Evolutionary conservation across 768 basidiomycete species (phyloP).

Genomic region (Amanita muscaria): DNA sequence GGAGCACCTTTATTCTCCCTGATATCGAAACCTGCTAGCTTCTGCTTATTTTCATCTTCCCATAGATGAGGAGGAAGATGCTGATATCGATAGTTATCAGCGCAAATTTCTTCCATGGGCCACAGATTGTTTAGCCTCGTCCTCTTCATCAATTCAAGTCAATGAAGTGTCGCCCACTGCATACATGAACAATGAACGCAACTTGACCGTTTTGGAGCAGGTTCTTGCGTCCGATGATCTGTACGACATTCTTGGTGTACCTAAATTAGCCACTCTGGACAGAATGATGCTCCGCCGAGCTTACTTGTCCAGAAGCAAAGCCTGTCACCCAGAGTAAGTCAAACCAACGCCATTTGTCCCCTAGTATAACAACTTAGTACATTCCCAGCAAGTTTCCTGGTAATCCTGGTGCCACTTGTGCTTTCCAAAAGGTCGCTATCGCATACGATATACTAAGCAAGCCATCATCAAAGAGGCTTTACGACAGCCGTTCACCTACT

Average conservation of each 20-base stretch:
- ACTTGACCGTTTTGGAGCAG: conserved; percentile 35
- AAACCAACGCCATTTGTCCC: background rate
- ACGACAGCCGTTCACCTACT: conserved; percentile 49
- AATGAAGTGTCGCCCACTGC: too few species aligned
- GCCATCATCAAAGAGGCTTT: conserved; percentile 56
- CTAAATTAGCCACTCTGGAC: conserved; percentile 42
- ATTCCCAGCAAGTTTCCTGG: conserved; percentile 65
- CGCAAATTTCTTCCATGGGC: conserved; percentile 43
- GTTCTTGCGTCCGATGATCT: conserved; percentile 59
- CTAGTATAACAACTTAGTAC: conserved; percentile 2
- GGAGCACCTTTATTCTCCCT: conserved; percentile 1
- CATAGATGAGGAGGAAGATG: conserved; percentile 47
- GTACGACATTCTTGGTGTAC: conserved; percentile 64
- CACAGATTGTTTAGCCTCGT: conserved; percentile 30
- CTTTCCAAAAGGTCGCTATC: conserved; percentile 81
- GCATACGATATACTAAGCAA: conserved; percentile 77
- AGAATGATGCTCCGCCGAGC: conserved; percentile 59
- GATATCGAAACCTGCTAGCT: conserved; percentile 27
- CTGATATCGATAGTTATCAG: conserved; percentile 35
- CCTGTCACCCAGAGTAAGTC: conserved; percentile 81
- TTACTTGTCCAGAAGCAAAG: conserved; percentile 65
- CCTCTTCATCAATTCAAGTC: too few species aligned
- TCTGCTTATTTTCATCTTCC: conserved; percentile 58
- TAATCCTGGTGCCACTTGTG: conserved; percentile 68
- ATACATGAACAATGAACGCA: conserved; percentile 17